A percentile compares a stretch with the other conserved stretches of the same genome.
Evolutionary conservation across 495 filamentous ascomycete species (phyloP).

Genomic region (Daldinia vernicosa): DNA sequence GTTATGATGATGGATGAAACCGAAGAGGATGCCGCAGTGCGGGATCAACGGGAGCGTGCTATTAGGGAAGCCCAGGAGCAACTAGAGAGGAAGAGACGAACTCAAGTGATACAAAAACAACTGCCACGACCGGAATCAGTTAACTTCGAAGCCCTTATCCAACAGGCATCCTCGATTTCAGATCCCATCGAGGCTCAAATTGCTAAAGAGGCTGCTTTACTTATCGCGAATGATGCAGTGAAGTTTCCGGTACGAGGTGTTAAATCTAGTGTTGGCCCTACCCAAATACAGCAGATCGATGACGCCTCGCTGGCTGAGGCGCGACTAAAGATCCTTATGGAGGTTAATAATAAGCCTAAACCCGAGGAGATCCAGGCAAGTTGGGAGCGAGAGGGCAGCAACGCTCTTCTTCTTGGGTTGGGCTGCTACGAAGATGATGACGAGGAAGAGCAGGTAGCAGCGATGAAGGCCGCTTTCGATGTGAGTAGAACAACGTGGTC

Average conservation of each 20-base stretch:
- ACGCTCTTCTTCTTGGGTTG: slow-evolving; percentile 73
- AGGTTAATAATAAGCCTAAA: slow-evolving; percentile 67
- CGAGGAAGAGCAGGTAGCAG: slow-evolving; percentile 67
- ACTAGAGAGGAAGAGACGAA: slow-evolving; percentile 82
- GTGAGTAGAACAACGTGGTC: slow-evolving; percentile 54
- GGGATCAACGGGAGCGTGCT: slow-evolving; percentile 75
- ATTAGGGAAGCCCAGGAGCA: slow-evolving; percentile 74
- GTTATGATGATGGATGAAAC: slow-evolving; percentile 58
- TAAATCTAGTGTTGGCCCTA: slow-evolving; percentile 67
- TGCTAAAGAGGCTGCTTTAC: slow-evolving; percentile 75
- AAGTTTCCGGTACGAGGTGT: slow-evolving; percentile 75
- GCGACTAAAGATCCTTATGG: slow-evolving; percentile 76
- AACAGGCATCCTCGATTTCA: slow-evolving; percentile 58
- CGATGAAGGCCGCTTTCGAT: slow-evolving; percentile 71
- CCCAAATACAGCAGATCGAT: slow-evolving; percentile 70
- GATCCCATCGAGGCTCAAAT: slow-evolving; percentile 63
- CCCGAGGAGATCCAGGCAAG: slow-evolving; percentile 70
- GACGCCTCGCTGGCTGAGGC: slow-evolving; percentile 78
- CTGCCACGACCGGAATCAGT: slow-evolving; percentile 81
- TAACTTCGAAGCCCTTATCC: slow-evolving; percentile 73
- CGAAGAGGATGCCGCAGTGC: slow-evolving; percentile 86
- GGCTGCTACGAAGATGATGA: slow-evolving; percentile 79
- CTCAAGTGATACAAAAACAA: slow-evolving; percentile 85
- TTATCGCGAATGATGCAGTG: slow-evolving; percentile 83
- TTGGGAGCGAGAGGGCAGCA: slow-evolving; percentile 72